Evolutionary conservation across 2,329 filamentous ascomycete genomes (phyloP).

Genomic region (Intubia oerlemansii): DNA sequence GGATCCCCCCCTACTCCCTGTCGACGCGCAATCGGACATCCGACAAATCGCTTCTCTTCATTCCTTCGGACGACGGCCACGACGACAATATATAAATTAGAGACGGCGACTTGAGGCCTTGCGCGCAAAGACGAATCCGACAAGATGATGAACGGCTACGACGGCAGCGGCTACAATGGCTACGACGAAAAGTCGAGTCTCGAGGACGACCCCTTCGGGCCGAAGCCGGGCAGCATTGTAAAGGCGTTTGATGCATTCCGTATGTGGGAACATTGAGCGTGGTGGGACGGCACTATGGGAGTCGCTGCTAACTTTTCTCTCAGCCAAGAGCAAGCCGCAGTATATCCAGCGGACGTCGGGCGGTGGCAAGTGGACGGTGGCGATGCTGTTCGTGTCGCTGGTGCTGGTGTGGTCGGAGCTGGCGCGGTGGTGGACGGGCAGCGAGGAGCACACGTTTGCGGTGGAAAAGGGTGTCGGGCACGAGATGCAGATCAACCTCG

Average conservation of each 20-base stretch:
- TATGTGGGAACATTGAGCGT: too few relatives aligned
- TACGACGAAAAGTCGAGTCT: constrained; percentile 41
- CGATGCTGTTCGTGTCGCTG: constrained; percentile 53
- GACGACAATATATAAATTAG: too few relatives aligned
- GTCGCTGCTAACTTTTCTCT: too few relatives aligned
- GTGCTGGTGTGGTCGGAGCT: constrained; percentile 63
- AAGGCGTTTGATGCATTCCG: constrained; percentile 94
- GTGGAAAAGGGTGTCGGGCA: constrained; percentile 84
- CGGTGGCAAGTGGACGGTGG: constrained; percentile 85
- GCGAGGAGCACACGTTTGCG: constrained; percentile 72
- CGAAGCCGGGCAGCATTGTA: constrained; percentile 38
- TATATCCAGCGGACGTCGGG: constrained; percentile 69
- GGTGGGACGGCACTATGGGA: too few relatives aligned
- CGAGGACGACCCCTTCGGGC: constrained; percentile 62
- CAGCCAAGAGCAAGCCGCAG: constrained; percentile 88
- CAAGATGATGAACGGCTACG: constrained; percentile 51
- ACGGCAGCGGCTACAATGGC: constrained; percentile 60
- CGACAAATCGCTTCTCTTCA: too few relatives aligned
- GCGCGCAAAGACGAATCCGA: too few relatives aligned
- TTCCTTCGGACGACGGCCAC: too few relatives aligned
- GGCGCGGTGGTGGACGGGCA: constrained; percentile 61
- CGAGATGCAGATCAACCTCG: constrained; percentile 81
- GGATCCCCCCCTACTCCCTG: too few relatives aligned
- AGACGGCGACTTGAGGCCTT: too few relatives aligned
- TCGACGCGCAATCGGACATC: too few relatives aligned